Conservation (phyloP, 768 basidiomycete genomes). For the Psilocybe cyanescens region DNA sequence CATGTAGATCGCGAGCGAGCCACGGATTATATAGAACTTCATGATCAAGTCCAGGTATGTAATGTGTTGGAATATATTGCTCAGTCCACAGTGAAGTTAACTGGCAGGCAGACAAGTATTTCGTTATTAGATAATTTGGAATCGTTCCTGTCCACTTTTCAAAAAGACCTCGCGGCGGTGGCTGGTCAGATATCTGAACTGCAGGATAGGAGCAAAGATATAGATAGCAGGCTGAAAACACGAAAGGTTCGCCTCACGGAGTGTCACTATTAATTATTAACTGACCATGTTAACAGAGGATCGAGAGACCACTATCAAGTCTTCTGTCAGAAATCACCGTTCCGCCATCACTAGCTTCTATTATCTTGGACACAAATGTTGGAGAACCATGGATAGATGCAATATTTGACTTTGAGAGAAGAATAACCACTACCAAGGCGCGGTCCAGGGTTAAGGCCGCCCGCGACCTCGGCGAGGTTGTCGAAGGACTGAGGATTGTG, state of each 20-base stretch:
- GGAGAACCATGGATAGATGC: slow-evolving; percentile 87
- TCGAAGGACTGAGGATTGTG: slow-evolving; percentile 87
- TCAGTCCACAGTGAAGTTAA: neutral
- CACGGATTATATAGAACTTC: slow-evolving; percentile 83
- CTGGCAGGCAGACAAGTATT: slow-evolving; percentile 72
- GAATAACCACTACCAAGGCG: slow-evolving; percentile 67
- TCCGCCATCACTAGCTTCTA: slow-evolving; percentile 74
- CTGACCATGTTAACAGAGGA: slow-evolving; percentile 56
- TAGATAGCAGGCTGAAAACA: slow-evolving; percentile 84
- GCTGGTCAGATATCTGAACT: slow-evolving; percentile 96
- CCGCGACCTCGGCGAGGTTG: slow-evolving; percentile 78
- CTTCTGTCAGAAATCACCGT: slow-evolving; percentile 83
- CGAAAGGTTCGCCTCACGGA: slow-evolving; percentile 63
- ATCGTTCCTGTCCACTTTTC: slow-evolving; percentile 92
- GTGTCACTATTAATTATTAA: neutral
- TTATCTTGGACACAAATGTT: slow-evolving; percentile 84
- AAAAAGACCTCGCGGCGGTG: slow-evolving; percentile 90
- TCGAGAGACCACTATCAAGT: slow-evolving; percentile 84
- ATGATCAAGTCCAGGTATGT: slow-evolving; percentile 85
- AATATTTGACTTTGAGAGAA: slow-evolving; percentile 80
- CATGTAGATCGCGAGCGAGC: slow-evolving; percentile 41
- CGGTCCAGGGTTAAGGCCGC: slow-evolving; percentile 88
- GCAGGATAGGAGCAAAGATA: slow-evolving; percentile 87
- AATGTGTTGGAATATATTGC: neutral
- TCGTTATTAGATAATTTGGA: slow-evolving; percentile 86